A percentile compares a stretch with the other conserved stretches of the same genome.
Conservation (phyloP, 225 moss, liverwort and hornwort species). For the Asterella californica region DNA sequence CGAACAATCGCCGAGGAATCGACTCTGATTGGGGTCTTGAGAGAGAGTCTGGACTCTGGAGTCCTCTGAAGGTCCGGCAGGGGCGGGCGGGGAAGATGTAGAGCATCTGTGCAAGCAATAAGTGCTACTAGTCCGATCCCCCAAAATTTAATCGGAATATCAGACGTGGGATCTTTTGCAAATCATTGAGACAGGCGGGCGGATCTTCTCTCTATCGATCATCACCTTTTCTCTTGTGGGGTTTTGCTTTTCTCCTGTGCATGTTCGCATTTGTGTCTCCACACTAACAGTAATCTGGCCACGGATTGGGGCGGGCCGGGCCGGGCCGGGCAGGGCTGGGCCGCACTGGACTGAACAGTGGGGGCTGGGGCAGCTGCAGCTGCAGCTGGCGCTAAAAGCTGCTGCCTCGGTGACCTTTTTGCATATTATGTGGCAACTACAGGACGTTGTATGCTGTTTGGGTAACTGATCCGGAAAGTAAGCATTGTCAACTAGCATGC, state of each 20-base stretch:
- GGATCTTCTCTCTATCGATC: background rate
- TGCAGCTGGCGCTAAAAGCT: background rate
- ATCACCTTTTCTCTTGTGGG: background rate
- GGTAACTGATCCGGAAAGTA: background rate
- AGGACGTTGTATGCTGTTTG: background rate
- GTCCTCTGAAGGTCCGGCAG: too few relatives aligned
- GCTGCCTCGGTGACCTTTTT: background rate
- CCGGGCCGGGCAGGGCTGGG: background rate
- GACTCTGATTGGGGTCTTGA: background rate
- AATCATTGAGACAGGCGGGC: background rate
- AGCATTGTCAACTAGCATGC: background rate
- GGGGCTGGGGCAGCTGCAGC: too few relatives aligned
- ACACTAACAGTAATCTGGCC: constrained; percentile 1
- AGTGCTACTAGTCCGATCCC: background rate
- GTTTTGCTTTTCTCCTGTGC: background rate
- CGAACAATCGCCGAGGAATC: background rate
- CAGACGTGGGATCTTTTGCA: constrained; percentile 2
- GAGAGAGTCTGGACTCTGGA: background rate
- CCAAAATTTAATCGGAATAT: background rate
- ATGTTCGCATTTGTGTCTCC: background rate
- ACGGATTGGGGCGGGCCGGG: background rate
- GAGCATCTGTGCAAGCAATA: constrained; percentile 2
- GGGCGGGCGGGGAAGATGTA: background rate
- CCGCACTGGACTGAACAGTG: too few relatives aligned
- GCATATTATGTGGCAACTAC: background rate